Base-by-base conservation (phyloP, 1,284 basidiomycete genomes). In the Sporisorium scitamineum region DNA sequence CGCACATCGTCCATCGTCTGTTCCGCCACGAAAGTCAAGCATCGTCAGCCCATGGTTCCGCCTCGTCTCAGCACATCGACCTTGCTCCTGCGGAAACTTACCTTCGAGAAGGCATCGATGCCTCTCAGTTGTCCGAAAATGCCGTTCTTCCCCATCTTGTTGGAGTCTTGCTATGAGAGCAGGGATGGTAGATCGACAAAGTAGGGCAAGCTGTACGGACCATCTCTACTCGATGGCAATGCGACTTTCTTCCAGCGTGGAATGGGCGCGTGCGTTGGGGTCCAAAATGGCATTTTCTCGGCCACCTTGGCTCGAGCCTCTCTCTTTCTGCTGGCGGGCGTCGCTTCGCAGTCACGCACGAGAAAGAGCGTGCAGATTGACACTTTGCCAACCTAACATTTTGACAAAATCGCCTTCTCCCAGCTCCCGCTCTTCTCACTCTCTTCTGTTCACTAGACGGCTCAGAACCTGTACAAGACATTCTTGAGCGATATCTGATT, bases 91-190 rank as follows among this genome's bases (percentile, higher is more conserved):
- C 20, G 27, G 10, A 26, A 7, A 52, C 88, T 80, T 83, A 95
- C 95, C 91, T 97, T 98, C 76, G 95, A 95, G 88, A 99, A 99
- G 86, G 95, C 96, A 89, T 99, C 95, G 71, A 98, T 89, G 86
- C 86, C 86, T 55, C 80, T 84, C 60, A 85, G 64, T 24, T 79
- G 76, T 27, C 81, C 80, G 20, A 80, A 71, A 8, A 79, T 47
- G 57, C 79, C 79, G 61, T 80, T 79, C 34, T 42, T 59, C 24
- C 79, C 79, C 79, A 80, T 80, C n/a, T 55, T 66, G 44, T 4
- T 52, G 31, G 22, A n/a, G 18, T 44, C 27, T 39, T 53, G 2
- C n/a, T 37, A 20, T 31, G 31, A 22, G 20, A 37, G 39, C 29
- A 41, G 13, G 34, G 27, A 9, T 31, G 9, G 32, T 48, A 50